phyloP scores from a whole-genome alignment of 768 basidiomycete genomes.

The Peribolospora baueri region DNA sequence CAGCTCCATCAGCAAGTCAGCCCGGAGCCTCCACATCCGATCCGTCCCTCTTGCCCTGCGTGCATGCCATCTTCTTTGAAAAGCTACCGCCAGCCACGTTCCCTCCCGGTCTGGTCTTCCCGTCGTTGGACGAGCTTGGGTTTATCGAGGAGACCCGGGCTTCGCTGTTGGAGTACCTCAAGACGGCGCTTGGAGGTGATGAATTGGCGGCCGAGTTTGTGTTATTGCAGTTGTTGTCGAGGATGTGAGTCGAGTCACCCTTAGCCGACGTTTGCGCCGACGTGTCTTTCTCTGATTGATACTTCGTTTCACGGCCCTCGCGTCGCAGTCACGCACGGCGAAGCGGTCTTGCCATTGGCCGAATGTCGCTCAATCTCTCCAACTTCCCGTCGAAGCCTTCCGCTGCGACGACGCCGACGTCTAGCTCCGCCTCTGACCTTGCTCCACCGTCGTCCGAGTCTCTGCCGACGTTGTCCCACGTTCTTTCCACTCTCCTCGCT shows the following conservation, averaged over 20 bases:
- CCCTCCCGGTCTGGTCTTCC: no score
- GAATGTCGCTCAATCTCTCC: slow-evolving; percentile 13
- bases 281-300: background rate
- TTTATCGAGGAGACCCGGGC: no score
- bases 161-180: slow-evolving; percentile 8
- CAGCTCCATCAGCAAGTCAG: no score
- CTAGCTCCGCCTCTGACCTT: background rate
- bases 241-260: slow-evolving; percentile 4
- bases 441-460: background rate
- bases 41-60: no score
- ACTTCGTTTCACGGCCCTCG: background rate
- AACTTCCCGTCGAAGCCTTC: slow-evolving; percentile 4
- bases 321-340: slow-evolving; percentile 11
- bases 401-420: background rate
- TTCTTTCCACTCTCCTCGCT: slow-evolving; percentile 12
- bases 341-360: slow-evolving; percentile 13
- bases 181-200: slow-evolving; percentile 11
- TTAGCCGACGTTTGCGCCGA: background rate
- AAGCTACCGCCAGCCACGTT: no score
- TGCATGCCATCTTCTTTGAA: no score
- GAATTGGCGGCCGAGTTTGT: slow-evolving; percentile 14
- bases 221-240: slow-evolving; percentile 10
- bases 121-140: no score
- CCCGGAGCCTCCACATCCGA: no score
- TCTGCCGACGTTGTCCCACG: slow-evolving; percentile 1